Conservation (phyloP, 805 yeast species). For the Komagataella populi region DNA sequence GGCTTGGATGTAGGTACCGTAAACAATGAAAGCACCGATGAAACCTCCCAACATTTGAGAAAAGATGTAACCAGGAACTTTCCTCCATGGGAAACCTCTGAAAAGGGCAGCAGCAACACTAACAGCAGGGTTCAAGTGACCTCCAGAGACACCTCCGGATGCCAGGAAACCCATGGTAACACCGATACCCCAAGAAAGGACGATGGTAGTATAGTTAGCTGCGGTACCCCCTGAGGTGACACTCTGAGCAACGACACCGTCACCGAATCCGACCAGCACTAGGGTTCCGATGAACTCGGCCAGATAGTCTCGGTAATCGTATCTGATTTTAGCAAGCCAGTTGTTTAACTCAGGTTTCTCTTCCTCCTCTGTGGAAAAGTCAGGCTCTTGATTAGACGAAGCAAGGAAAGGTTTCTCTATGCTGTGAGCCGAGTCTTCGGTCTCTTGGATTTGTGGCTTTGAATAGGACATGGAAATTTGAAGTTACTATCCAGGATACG, state of each 20-base stretch:
- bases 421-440: not conserved
- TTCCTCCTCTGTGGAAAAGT: not conserved
- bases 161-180: constrained; percentile 35
- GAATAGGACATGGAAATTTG: not conserved
- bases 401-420: not conserved
- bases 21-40: constrained; percentile 30
- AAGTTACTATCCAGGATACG: not conserved
- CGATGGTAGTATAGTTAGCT: constrained; percentile 28
- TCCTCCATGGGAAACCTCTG: constrained; percentile 37
- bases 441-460: not conserved
- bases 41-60: constrained; percentile 38
- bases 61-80: constrained; percentile 28
- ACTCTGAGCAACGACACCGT: constrained; percentile 33
- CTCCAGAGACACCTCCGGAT: constrained; percentile 45
- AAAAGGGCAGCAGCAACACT: constrained; percentile 31
- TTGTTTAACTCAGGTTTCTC: constrained; percentile 3
- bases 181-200: constrained; percentile 41
- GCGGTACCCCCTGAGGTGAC: constrained; percentile 20
- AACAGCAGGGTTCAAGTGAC: constrained; percentile 43
- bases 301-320: constrained; percentile 26
- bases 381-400: not conserved
- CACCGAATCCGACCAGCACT: constrained; percentile 30
- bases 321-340: constrained; percentile 20
- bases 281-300: constrained; percentile 41
- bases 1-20: constrained; percentile 29